Evolutionary conservation across 2,329 filamentous ascomycete species (phyloP).

Genomic region (Malbranchea zuffiana): DNA sequence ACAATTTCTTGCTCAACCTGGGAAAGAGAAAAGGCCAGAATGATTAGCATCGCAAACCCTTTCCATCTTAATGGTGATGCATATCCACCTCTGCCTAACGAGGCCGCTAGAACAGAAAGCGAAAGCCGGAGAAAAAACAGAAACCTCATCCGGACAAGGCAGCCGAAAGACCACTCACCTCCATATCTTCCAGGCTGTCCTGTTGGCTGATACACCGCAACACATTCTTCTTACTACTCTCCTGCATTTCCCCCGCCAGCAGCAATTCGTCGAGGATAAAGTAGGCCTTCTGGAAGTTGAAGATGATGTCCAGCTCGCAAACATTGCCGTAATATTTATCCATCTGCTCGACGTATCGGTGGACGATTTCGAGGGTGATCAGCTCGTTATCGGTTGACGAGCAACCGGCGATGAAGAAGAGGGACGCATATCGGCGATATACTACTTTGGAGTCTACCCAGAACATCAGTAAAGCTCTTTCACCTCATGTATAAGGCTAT

Average conservation of each 20-base stretch:
- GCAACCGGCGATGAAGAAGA: slow-evolving; percentile 98
- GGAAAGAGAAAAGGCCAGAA: slow-evolving; percentile 19
- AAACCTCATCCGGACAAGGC: background rate
- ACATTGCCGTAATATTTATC: slow-evolving; percentile 99
- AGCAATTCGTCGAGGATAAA: slow-evolving; percentile 97
- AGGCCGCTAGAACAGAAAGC: no score
- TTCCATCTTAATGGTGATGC: no score
- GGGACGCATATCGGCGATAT: slow-evolving; percentile 93
- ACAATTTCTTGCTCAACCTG: slow-evolving; percentile 79
- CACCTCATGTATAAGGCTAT: slow-evolving; percentile 4
- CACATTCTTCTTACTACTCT: slow-evolving; percentile 99
- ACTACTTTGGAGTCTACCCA: slow-evolving; percentile 87
- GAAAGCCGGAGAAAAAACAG: background rate
- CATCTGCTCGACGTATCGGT: slow-evolving; percentile 99
- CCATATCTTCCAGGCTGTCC: slow-evolving; percentile 96
- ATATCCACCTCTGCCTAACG: no score
- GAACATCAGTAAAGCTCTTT: slow-evolving; percentile 9
- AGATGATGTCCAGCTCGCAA: slow-evolving; percentile 98
- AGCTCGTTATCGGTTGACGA: slow-evolving; percentile 96
- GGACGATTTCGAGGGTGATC: slow-evolving; percentile 95
- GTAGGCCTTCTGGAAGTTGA: slow-evolving; percentile 99
- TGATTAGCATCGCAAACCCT: slow-evolving; percentile 12
- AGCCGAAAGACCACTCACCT: slow-evolving; percentile 58
- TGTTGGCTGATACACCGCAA: slow-evolving; percentile 92
- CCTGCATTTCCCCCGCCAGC: slow-evolving; percentile 90